A percentile compares a stretch with the other conserved stretches of the same genome.
Evolutionary conservation across 2,329 filamentous ascomycete genomes (phyloP).

Genomic region (Xylariaceae sp.): DNA sequence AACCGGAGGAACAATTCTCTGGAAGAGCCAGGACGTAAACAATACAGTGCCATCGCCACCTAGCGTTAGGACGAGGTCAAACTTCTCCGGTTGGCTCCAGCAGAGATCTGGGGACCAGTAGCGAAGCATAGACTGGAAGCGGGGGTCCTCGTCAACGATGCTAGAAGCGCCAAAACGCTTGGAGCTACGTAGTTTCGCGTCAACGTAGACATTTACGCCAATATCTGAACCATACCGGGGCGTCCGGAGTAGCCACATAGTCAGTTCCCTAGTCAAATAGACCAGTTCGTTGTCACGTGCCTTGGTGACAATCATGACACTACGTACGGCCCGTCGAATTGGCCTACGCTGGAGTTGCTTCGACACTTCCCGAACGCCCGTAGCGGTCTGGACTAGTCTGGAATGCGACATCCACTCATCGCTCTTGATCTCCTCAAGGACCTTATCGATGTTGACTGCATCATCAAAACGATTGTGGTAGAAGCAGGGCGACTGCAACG

Average conservation of each 20-base stretch:
- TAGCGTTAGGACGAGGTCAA: conserved; percentile 88
- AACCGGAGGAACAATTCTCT: conserved; percentile 82
- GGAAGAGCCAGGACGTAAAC: conserved; percentile 91
- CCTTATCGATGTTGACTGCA: conserved; percentile 90
- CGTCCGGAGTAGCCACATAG: conserved; percentile 84
- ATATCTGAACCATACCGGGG: conserved; percentile 86
- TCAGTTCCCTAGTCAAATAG: conserved; percentile 81
- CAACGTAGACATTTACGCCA: conserved; percentile 98
- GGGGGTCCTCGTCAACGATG: conserved; percentile 72
- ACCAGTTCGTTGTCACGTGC: conserved; percentile 94
- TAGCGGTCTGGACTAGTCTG: conserved; percentile 91
- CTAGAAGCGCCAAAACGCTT: conserved; percentile 81
- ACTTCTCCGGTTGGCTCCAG: conserved; percentile 90
- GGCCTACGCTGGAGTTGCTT: conserved; percentile 92
- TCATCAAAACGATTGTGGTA: conserved; percentile 98
- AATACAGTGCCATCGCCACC: conserved; percentile 86
- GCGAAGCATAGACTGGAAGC: conserved; percentile 80
- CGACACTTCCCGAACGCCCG: conserved; percentile 90
- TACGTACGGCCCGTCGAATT: conserved; percentile 87
- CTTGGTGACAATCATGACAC: conserved; percentile 98
- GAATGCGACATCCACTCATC: conserved; percentile 93
- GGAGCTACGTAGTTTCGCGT: conserved; percentile 86
- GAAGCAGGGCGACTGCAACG: conserved; percentile 91
- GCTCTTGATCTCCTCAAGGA: conserved; percentile 89
- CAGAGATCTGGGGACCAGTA: conserved; percentile 98